These are phyloP conservation scores for Diaporthe ilicicola DNA, from an alignment of 2,329 filamentous ascomycete species.

Conservation along the genomic window DNA sequence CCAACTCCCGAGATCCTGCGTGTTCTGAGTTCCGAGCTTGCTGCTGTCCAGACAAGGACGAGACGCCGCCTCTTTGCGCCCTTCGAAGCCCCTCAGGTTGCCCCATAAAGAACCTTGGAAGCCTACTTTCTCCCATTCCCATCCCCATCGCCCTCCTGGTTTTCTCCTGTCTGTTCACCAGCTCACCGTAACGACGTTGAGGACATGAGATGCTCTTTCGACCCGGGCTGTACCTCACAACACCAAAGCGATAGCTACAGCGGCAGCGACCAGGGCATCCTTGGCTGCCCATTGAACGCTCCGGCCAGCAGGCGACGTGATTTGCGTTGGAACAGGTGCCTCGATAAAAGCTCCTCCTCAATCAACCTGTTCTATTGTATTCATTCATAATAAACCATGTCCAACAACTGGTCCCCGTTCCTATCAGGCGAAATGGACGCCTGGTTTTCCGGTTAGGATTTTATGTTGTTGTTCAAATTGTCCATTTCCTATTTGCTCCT, in stretches of 20 bases:
- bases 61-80: slow-evolving; percentile 14
- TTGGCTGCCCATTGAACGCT: neutral
- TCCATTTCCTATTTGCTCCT: neutral
- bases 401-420: slow-evolving; percentile 9
- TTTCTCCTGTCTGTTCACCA: neutral
- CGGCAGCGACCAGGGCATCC: slow-evolving; percentile 16
- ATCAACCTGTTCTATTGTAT: too few species aligned
- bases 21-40: neutral
- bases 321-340: neutral
- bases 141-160: neutral
- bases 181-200: neutral
- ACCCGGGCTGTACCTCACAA: neutral
- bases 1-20: too few species aligned
- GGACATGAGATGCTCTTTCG: slow-evolving; percentile 8
- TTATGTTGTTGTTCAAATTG: neutral
- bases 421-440: slow-evolving; percentile 25
- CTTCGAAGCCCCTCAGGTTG: neutral
- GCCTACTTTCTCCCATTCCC: neutral
- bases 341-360: neutral
- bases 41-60: neutral
- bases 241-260: neutral
- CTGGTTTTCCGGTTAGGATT: slow-evolving; percentile 24
- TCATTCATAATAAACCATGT: neutral
- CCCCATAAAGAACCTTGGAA: neutral
- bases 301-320: neutral